These are phyloP conservation scores for Drosera spatulata DNA, from an alignment of 179 eudicot genomes.

Conservation along the genomic window DNA sequence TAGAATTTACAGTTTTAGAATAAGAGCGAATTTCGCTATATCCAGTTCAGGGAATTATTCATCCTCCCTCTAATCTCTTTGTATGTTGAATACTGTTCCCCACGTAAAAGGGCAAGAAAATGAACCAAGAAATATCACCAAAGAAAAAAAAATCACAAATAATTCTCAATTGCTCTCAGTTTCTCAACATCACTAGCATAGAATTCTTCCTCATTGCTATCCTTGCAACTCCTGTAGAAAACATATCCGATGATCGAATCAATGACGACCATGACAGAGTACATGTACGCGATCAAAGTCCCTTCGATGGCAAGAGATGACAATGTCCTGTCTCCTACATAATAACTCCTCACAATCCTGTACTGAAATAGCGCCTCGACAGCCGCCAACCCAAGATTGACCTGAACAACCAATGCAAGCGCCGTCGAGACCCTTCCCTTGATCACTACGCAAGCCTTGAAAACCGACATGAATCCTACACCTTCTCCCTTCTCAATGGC, in stretches of 20 bases:
- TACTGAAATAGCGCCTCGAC: slow-evolving; percentile 64
- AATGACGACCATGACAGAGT: slow-evolving; percentile 45
- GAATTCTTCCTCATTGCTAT: not conserved
- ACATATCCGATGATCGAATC: slow-evolving; percentile 51
- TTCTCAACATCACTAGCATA: slow-evolving; percentile 3
- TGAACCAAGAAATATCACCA: not conserved
- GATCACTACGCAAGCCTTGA: slow-evolving; percentile 45
- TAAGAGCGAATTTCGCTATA: too few species aligned
- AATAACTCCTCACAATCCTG: slow-evolving; percentile 31
- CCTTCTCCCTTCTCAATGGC: slow-evolving; percentile 23
- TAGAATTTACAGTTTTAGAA: too few species aligned
- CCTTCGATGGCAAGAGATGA: slow-evolving; percentile 38
- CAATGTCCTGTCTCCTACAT: not conserved
- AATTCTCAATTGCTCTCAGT: slow-evolving; percentile 3
- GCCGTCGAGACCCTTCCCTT: slow-evolving; percentile 55
- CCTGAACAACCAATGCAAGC: slow-evolving; percentile 44
- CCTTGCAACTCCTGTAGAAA: slow-evolving; percentile 51
- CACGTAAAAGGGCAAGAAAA: not conserved
- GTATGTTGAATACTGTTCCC: not conserved
- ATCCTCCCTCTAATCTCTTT: too few species aligned
- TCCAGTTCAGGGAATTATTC: too few species aligned
- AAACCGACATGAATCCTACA: slow-evolving; percentile 33
- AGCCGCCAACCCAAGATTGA: slow-evolving; percentile 50
- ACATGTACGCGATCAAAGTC: slow-evolving; percentile 59
- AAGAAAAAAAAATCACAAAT: not conserved